Percentiles rank a stretch among this genome's conserved stretches.
phyloP scores from a whole-genome alignment of 2,329 filamentous ascomycete genomes.

The Chrysosphaeria jannelii region DNA sequence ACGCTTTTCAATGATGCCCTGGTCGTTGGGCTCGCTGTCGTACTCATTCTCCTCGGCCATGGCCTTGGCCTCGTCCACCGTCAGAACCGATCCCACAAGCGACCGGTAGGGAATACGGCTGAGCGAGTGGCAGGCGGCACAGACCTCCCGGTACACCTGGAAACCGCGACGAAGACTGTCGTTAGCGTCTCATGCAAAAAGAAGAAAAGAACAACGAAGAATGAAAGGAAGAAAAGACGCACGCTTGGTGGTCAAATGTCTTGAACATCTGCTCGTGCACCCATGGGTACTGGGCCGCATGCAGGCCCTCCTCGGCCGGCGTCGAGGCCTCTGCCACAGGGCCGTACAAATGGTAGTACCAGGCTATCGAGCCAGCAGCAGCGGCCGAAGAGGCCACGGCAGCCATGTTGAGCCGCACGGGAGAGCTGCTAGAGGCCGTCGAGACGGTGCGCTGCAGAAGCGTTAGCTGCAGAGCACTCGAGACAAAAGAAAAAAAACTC shows the following conservation, averaged over 20 bases:
- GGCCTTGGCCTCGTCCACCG: constrained; percentile 90
- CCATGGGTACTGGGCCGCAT: constrained; percentile 82
- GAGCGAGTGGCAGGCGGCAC: constrained; percentile 90
- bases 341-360: constrained; percentile 95
- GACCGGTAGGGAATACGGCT: constrained; percentile 78
- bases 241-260: constrained; percentile 93
- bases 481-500: no score
- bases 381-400: constrained; percentile 63
- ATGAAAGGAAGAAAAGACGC: constrained; percentile 20
- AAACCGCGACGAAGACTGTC: constrained; percentile 84
- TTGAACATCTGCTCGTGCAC: constrained; percentile 75
- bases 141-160: constrained; percentile 97
- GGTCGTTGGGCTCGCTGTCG: constrained; percentile 88
- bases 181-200: no score
- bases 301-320: constrained; percentile 87
- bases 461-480: background rate
- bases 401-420: constrained; percentile 61
- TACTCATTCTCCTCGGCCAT: constrained; percentile 97
- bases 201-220: constrained; percentile 13
- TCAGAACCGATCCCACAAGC: constrained; percentile 74
- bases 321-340: constrained; percentile 67
- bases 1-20: constrained; percentile 95
- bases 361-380: constrained; percentile 69
- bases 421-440: constrained; percentile 36
- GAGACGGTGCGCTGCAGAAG: constrained; percentile 29